Evolutionary conservation across 2,329 filamentous ascomycete genomes (phyloP), one percentile per base, ranked within the genome.

Genomic region (Claviceps arundinis): DNA sequence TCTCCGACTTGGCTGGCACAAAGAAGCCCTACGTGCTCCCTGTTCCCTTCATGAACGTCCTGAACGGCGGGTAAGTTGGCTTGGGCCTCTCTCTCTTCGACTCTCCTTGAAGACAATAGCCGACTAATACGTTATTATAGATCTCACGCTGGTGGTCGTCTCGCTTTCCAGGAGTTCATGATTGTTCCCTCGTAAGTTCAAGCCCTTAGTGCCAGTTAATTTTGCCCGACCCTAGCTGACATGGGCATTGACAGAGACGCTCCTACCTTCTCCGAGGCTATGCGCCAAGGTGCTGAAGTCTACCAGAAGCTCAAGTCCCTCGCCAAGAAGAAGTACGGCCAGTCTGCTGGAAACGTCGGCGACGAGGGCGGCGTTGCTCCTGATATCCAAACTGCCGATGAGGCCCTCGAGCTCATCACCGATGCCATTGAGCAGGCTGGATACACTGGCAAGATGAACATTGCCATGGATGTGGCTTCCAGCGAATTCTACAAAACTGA

Each of bases 361-460:
- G 93, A 98, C 70, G 93, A 98, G 84, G 93, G 93, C 80, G 93
- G 93, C 85, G 93, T 98, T 68, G 93, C 93, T 63, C 93, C 93
- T 63, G 90, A 97, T 82, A 97, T 98, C 68, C 89, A 96, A 79
- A 94, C 88, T 62, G 80, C 93, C 58, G 87, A 94, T 70, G 93
- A 98, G 80, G 93, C 94, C 61, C 87, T 98, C 57, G 87, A 95
- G 71, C 85, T 98, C 67, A 97, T 98, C 76, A 86, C 84, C 60
- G 87, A 89, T 48, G 85, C 93, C 68, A 98, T 98, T 61, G 88
- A 96, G 75, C 75, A 89, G 75, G 87, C 91, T 60, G 93, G 93
- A 61, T 97, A 98, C 80, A 89, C 86, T 55, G 93, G 91, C 72
- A 78, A 93, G 80, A 84, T 98, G 71, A 88, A 95, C 73, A 98